A percentile compares a stretch with the other conserved stretches of the same genome.
Evolutionary conservation across 345 rosid species (phyloP).

Genomic region (Dovyalis caffra): DNA sequence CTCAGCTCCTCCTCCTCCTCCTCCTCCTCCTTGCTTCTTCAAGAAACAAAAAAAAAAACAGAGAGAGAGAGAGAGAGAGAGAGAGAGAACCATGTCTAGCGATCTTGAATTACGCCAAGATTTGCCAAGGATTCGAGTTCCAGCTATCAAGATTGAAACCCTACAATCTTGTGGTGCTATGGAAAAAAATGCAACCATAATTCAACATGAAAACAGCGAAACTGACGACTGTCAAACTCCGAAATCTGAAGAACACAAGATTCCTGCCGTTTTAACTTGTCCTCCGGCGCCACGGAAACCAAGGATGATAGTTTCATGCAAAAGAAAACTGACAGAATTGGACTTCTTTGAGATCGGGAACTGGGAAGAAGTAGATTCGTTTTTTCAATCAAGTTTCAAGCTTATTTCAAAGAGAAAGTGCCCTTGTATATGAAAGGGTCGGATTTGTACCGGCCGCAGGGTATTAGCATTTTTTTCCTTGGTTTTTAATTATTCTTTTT

Average conservation of each 20-base stretch:
- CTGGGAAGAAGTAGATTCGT: slow-evolving; percentile 31
- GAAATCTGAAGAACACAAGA: slow-evolving; percentile 33
- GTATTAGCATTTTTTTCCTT: background rate
- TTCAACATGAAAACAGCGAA: background rate
- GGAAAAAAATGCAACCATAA: background rate
- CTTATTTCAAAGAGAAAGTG: slow-evolving; percentile 18
- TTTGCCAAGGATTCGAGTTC: slow-evolving; percentile 17
- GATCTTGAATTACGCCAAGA: slow-evolving; percentile 35
- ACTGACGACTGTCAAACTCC: slow-evolving; percentile 20
- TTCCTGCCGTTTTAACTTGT: slow-evolving; percentile 28
- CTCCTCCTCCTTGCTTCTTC: background rate
- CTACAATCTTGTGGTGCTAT: background rate
- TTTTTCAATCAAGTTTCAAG: slow-evolving; percentile 20
- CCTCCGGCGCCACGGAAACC: slow-evolving; percentile 47
- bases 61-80: no score
- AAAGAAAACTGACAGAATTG: slow-evolving; percentile 40
- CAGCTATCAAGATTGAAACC: slow-evolving; percentile 13
- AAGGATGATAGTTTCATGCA: slow-evolving; percentile 19
- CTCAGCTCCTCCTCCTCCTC: background rate
- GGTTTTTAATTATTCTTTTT: background rate
- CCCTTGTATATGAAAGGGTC: slow-evolving; percentile 20
- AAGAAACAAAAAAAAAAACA: background rate
- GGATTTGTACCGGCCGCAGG: background rate
- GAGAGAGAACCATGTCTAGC: slow-evolving; percentile 25
- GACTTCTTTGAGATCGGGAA: slow-evolving; percentile 41